Evolutionary conservation across 164 flowering plant genomes (phyloP), one percentile per base, ranked within the genome.

Genomic region (Platanus orientalis): DNA sequence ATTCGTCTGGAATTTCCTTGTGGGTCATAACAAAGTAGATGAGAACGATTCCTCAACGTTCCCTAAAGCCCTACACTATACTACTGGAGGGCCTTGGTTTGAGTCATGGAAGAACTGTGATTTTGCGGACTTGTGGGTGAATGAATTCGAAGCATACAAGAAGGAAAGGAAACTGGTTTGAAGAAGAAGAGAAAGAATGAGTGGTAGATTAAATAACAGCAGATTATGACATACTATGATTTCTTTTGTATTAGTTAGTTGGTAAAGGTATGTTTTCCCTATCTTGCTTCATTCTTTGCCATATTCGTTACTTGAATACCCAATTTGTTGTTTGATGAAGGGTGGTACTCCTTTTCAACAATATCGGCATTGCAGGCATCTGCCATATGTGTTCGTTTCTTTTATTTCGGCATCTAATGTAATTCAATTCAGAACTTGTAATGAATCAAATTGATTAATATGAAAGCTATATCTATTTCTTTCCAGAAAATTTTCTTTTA

Each of bases 41-140:
- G 85, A 84, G 63, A 78, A 73, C 24, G 92, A 90, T 60, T 75
- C 79, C 0, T 50, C 66, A 1, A 81, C 91, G 0, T 69, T 25
- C 23, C 97, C 98, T 0, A 93, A 82, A 58, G 96, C 98, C 0
- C 80, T 93, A 47, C 98, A 93, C 71, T 93, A 90, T 48, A 93
- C 98, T 7, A 78, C 76, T 29, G 98, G 98, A 7, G 98, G 98
- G 21, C 98, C 98, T 0, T 93, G 98, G 98, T 93, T 93, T 69
- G 96, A 90, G 64, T 81, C 84, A 0, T 89, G 87, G 85, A 90
- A 86, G 77, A 70, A 88, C 63, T 93, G 97, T 61, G 97, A 93
- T 29, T 90, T 90, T 69, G 95, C 83, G 0, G 96, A 87, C 51
- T 69, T 85, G 54, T 93, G 98, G 98, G 19, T 89, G 74, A 89